Conservation (phyloP, 106 monocot species). For the Phalaenopsis aphrodite region DNA sequence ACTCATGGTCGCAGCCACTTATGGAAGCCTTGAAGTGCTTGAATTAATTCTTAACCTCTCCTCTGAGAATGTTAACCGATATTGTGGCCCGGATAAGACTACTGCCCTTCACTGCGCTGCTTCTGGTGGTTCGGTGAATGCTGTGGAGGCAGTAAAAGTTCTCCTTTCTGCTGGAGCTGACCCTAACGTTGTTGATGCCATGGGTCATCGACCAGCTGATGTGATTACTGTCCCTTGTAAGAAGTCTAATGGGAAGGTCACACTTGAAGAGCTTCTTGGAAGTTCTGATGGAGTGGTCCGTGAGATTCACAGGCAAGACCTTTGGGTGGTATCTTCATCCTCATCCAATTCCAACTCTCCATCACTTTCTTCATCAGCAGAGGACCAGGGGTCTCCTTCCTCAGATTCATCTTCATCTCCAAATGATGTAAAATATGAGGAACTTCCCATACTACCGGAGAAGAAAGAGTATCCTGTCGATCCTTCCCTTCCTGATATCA, state of each 20-base stretch:
- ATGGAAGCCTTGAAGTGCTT: slow-evolving; percentile 51
- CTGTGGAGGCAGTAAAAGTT: slow-evolving; percentile 40
- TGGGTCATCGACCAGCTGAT: slow-evolving; percentile 38
- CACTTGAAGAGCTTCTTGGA: slow-evolving; percentile 16
- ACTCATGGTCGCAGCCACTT: slow-evolving; percentile 79
- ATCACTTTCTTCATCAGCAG: slow-evolving; percentile 26
- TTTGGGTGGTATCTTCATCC: slow-evolving; percentile 30
- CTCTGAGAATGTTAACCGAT: slow-evolving; percentile 40
- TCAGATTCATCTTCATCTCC: slow-evolving; percentile 34
- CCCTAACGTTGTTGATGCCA: slow-evolving; percentile 19
- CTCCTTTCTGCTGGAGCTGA: slow-evolving; percentile 58
- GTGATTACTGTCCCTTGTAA: slow-evolving; percentile 42
- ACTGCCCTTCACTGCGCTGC: slow-evolving; percentile 88
- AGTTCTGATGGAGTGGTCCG: not conserved
- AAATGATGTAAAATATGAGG: not conserved
- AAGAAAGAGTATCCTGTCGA: slow-evolving; percentile 73
- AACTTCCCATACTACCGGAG: slow-evolving; percentile 7
- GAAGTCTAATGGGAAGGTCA: slow-evolving; percentile 19
- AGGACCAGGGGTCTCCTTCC: slow-evolving; percentile 38
- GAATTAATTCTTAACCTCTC: slow-evolving; percentile 29
- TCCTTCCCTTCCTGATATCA: slow-evolving; percentile 78
- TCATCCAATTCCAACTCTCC: slow-evolving; percentile 28
- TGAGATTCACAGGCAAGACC: not conserved
- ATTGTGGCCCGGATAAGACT: slow-evolving; percentile 34
- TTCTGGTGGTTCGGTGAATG: slow-evolving; percentile 37